A percentile compares a stretch with the other conserved stretches of the same genome.
Evolutionary conservation across 2,329 filamentous ascomycete species (phyloP).

Genomic region (Raffaelea ambrosiae): DNA sequence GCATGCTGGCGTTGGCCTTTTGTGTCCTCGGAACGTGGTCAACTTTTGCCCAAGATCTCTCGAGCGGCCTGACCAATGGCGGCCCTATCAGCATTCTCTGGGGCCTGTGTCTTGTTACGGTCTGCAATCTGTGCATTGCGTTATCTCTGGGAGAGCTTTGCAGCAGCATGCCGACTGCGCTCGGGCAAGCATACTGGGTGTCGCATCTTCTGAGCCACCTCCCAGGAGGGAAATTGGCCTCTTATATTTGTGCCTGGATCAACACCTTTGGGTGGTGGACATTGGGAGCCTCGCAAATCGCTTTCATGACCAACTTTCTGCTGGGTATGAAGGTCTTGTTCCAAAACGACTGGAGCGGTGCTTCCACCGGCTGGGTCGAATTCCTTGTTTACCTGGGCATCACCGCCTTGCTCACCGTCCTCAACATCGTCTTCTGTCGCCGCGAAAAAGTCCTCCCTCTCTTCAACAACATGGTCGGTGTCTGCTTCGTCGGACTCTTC

Average conservation of each 20-base stretch:
- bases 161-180: conserved; percentile 50
- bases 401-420: conserved; percentile 16
- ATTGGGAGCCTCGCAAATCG: conserved; percentile 11
- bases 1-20: conserved; percentile 13
- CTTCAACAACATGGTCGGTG: conserved; percentile 50
- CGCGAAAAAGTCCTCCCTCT: conserved; percentile 36
- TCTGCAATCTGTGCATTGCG: conserved; percentile 64
- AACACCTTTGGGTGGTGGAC: conserved; percentile 14
- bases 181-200: conserved; percentile 53
- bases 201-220: conserved; percentile 26
- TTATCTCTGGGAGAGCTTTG: conserved; percentile 47
- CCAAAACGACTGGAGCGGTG: conserved; percentile 10
- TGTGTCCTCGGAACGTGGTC: conserved; percentile 14
- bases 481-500: conserved; percentile 26
- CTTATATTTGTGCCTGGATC: conserved; percentile 12
- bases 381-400: conserved; percentile 46
- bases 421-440: conserved; percentile 32
- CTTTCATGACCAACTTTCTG: conserved; percentile 11
- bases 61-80: conserved; percentile 54
- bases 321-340: conserved; percentile 13
- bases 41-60: conserved; percentile 12
- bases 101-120: conserved; percentile 62
- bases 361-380: conserved; percentile 9
- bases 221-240: conserved; percentile 17
- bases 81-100: conserved; percentile 63